Evolutionary conservation across 345 rosid species (phyloP).

Genomic region (Brassica napus): DNA sequence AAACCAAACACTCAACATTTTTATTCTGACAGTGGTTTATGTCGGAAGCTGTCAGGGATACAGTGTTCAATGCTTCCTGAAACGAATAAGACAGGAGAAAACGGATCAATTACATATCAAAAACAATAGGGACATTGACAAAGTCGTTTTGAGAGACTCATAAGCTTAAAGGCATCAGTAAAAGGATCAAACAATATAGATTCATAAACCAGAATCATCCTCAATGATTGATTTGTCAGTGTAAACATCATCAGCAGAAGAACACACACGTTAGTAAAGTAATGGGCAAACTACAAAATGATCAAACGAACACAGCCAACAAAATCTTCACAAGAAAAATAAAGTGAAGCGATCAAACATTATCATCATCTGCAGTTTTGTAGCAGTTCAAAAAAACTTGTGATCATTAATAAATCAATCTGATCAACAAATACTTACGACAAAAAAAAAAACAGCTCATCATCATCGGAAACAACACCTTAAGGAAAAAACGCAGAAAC

Average conservation of each 20-base stretch:
- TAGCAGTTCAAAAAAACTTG: not conserved
- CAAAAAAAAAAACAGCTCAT: too few relatives aligned
- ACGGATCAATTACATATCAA: constrained; percentile 15
- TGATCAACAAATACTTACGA: not conserved
- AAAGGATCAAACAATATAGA: not conserved
- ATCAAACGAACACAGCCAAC: not conserved
- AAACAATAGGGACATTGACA: constrained; percentile 7
- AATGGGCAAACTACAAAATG: too few relatives aligned
- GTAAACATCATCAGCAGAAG: too few relatives aligned
- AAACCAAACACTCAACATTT: constrained; percentile 42
- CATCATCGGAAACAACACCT: not conserved
- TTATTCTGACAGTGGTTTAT: constrained; percentile 44
- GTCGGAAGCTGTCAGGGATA: constrained; percentile 45
- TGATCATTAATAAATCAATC: not conserved
- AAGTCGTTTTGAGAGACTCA: not conserved
- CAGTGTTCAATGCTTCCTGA: constrained; percentile 53
- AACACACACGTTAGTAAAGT: too few relatives aligned
- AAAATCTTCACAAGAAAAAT: not conserved
- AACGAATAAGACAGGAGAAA: constrained; percentile 31
- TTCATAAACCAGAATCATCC: not conserved
- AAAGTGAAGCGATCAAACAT: not conserved
- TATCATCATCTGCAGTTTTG: not conserved
- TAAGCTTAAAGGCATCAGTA: not conserved
- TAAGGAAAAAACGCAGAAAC: not conserved
- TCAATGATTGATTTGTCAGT: too few relatives aligned